A percentile compares a stretch with the other conserved stretches of the same genome.
These are phyloP conservation scores for Geoglossum cookeanum DNA, from an alignment of 2,329 filamentous ascomycete species.

Conservation along the genomic window DNA sequence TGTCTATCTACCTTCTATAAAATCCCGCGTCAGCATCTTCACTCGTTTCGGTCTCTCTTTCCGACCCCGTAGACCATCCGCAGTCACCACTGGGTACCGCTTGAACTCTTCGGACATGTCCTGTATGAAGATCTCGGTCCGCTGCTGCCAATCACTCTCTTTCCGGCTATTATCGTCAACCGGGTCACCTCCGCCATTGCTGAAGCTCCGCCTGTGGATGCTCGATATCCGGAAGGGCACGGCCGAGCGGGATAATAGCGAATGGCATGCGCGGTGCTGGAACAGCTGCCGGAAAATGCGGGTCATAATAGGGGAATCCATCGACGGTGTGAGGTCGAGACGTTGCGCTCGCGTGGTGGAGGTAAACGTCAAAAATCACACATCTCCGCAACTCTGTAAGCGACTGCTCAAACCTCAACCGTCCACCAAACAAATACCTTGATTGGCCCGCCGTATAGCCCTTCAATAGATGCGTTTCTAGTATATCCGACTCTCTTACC, in stretches of 20 bases:
- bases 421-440: background rate
- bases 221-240: constrained; percentile 16
- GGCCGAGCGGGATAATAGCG: constrained; percentile 24
- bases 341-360: constrained; percentile 7
- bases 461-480: background rate
- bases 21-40: constrained; percentile 95
- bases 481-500: background rate
- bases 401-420: background rate
- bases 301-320: constrained; percentile 66
- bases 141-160: constrained; percentile 74
- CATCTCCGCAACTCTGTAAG: constrained; percentile 3
- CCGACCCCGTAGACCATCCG: constrained; percentile 53
- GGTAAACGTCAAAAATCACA: constrained; percentile 1
- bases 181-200: constrained; percentile 14
- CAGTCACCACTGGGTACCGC: constrained; percentile 66
- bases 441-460: background rate
- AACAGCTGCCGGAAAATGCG: constrained; percentile 77
- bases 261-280: constrained; percentile 47
- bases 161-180: constrained; percentile 21
- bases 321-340: constrained; percentile 20
- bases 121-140: constrained; percentile 51
- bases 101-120: constrained; percentile 69
- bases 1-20: constrained; percentile 58
- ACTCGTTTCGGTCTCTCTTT: constrained; percentile 65
- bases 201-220: constrained; percentile 16